Evolutionary conservation across 2,329 filamentous ascomycete species (phyloP).

Genomic region (Orbilia ellipsospora): DNA sequence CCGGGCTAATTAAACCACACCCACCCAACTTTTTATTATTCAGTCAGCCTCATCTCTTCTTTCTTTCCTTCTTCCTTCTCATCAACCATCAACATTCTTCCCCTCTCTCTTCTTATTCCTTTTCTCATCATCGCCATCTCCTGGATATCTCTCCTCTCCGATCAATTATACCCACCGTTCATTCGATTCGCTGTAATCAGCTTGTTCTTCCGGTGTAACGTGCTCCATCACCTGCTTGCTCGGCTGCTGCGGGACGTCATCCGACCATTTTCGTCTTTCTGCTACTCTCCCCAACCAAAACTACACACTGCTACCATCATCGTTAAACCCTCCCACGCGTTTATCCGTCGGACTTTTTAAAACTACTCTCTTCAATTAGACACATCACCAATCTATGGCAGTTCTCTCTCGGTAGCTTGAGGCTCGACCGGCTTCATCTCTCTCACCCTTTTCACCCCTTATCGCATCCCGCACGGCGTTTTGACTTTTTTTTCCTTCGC

Average conservation of each 20-base stretch:
- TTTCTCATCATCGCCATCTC: neutral
- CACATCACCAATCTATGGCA: slow-evolving; percentile 37
- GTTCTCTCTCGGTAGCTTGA: slow-evolving; percentile 24
- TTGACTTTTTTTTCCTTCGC: too few relatives aligned
- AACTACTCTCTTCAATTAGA: neutral
- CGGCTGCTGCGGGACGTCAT: slow-evolving; percentile 53
- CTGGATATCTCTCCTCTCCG: slow-evolving; percentile 7
- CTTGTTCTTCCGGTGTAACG: neutral
- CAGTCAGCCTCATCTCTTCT: slow-evolving; percentile 2
- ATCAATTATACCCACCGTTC: neutral
- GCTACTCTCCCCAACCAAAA: slow-evolving; percentile 24
- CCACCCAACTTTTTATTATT: slow-evolving; percentile 4
- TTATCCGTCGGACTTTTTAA: neutral
- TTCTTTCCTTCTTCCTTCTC: too few relatives aligned
- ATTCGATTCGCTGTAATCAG: too few relatives aligned
- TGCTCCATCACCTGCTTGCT: slow-evolving; percentile 41
- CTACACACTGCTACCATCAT: too few relatives aligned
- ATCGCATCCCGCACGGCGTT: too few relatives aligned
- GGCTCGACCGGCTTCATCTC: slow-evolving; percentile 22
- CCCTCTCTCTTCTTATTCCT: neutral
- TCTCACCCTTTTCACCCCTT: too few relatives aligned
- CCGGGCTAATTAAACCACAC: slow-evolving; percentile 43
- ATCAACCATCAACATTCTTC: slow-evolving; percentile 1
- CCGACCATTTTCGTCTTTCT: slow-evolving; percentile 17
- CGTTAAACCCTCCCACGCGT: slow-evolving; percentile 24